A percentile compares a stretch with the other conserved stretches of the same genome.
These are phyloP conservation scores for Phytophthora agathidicida DNA, from an alignment of 352 stramenopile genomes.

Conservation along the genomic window DNA sequence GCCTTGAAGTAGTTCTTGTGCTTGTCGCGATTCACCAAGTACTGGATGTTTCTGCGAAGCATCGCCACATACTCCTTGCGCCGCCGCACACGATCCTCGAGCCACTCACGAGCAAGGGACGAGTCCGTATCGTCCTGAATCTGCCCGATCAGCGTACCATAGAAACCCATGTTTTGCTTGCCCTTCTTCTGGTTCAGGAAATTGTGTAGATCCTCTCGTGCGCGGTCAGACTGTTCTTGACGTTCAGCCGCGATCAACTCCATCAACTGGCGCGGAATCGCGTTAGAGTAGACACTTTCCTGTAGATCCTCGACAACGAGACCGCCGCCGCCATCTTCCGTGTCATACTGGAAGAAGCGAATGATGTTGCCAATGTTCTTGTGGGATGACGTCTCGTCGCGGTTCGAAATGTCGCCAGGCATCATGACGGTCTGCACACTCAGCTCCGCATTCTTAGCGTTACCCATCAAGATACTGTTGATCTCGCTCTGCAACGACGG, in stretches of 20 bases:
- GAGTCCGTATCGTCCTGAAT: constrained; percentile 88
- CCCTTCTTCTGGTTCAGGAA: constrained; percentile 90
- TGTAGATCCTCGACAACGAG: constrained; percentile 88
- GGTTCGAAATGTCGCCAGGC: constrained; percentile 72
- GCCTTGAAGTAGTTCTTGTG: constrained; percentile 92
- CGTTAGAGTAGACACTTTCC: constrained; percentile 77
- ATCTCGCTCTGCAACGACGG: constrained; percentile 71
- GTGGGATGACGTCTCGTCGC: constrained; percentile 76
- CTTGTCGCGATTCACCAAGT: constrained; percentile 86
- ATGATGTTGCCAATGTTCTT: constrained; percentile 92
- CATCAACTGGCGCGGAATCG: constrained; percentile 83
- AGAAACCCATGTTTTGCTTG: constrained; percentile 83
- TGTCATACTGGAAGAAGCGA: constrained; percentile 89
- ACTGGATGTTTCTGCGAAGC: constrained; percentile 86
- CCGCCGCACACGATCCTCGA: constrained; percentile 78
- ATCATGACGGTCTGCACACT: constrained; percentile 91
- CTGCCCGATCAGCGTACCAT: constrained; percentile 85
- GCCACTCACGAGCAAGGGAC: constrained; percentile 76
- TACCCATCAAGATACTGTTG: constrained; percentile 67
- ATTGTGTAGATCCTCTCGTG: constrained; percentile 73
- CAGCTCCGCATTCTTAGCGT: constrained; percentile 81
- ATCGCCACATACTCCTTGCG: constrained; percentile 85
- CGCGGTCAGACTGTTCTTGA: constrained; percentile 81
- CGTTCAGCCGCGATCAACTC: constrained; percentile 80
- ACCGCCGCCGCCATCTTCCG: constrained; percentile 75